These are phyloP conservation scores for Fusarium liriodendri DNA, from an alignment of 2,329 filamentous ascomycete species.

Conservation along the genomic window DNA sequence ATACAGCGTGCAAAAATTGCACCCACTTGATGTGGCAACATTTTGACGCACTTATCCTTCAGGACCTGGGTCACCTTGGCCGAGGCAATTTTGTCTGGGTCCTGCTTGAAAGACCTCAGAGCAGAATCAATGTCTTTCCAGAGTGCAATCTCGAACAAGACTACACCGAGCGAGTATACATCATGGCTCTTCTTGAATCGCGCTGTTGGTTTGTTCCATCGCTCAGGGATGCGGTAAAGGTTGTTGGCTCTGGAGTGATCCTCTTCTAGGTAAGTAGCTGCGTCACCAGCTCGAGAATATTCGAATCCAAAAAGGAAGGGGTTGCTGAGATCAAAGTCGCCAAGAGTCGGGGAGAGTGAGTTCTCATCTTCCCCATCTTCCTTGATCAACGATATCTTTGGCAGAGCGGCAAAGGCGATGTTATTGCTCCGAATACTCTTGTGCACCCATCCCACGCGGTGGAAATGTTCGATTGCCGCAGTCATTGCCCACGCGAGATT, in stretches of 20 bases:
- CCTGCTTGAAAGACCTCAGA: background rate
- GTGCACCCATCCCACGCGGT: background rate
- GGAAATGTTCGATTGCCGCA: background rate
- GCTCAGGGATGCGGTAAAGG: background rate
- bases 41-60: background rate
- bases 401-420: background rate
- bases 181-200: constrained; percentile 10
- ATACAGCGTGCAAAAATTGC: background rate
- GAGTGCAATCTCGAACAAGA: constrained; percentile 2
- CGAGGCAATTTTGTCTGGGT: background rate
- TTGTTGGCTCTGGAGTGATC: background rate
- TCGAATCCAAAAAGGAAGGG: constrained; percentile 3
- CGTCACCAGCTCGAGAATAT: background rate
- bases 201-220: background rate
- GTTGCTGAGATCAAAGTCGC: background rate
- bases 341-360: background rate
- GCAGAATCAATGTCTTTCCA: constrained; percentile 1
- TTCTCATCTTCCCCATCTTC: background rate
- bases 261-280: background rate
- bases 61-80: background rate
- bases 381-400: too few species aligned
- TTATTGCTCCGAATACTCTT: background rate
- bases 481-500: background rate
- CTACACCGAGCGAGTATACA: background rate
- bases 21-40: background rate